A percentile compares a stretch with the other conserved stretches of the same genome.
phyloP scores from a whole-genome alignment of 768 basidiomycete genomes.

The Boletus sp. region DNA sequence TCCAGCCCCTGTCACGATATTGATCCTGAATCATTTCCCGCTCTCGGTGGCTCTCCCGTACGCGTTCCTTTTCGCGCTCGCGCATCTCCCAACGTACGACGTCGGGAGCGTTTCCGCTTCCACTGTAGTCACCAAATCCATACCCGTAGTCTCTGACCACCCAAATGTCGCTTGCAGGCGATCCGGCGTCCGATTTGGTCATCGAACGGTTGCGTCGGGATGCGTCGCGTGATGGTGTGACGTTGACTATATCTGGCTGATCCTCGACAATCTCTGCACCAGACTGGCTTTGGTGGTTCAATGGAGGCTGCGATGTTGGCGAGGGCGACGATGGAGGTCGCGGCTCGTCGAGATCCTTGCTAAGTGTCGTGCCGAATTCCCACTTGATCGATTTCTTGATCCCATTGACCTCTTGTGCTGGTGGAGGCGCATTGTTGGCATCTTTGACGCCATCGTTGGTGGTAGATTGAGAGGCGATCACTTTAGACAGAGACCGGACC shows the following conservation, averaged over 20 bases:
- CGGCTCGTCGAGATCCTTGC: slow-evolving; percentile 7
- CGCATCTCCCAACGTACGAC: slow-evolving; percentile 30
- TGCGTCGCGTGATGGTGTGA: not conserved
- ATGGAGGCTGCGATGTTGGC: not conserved
- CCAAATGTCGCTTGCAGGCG: slow-evolving; percentile 39
- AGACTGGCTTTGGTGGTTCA: not conserved
- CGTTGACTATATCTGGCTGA: not conserved
- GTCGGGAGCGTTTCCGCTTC: slow-evolving; percentile 33
- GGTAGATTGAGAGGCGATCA: not conserved
- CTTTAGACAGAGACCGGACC: slow-evolving; percentile 16
- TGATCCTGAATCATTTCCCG: slow-evolving; percentile 13
- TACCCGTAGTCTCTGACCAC: slow-evolving; percentile 63
- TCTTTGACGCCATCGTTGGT: slow-evolving; percentile 1
- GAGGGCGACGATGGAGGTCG: not conserved
- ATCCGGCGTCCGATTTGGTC: slow-evolving; percentile 14
- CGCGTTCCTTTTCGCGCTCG: slow-evolving; percentile 25
- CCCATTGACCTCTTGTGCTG: slow-evolving; percentile 11
- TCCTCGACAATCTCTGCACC: not conserved
- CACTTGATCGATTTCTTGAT: slow-evolving; percentile 38
- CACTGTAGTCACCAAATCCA: slow-evolving; percentile 54
- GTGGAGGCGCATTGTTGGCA: not conserved
- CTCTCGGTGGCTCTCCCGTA: slow-evolving; percentile 13
- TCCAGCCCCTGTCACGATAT: slow-evolving; percentile 19
- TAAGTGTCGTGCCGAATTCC: slow-evolving; percentile 54
- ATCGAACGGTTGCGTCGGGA: slow-evolving; percentile 1